These are phyloP conservation scores for Hygrocybe punicea DNA, from an alignment of 768 basidiomycete genomes.

Conservation along the genomic window DNA sequence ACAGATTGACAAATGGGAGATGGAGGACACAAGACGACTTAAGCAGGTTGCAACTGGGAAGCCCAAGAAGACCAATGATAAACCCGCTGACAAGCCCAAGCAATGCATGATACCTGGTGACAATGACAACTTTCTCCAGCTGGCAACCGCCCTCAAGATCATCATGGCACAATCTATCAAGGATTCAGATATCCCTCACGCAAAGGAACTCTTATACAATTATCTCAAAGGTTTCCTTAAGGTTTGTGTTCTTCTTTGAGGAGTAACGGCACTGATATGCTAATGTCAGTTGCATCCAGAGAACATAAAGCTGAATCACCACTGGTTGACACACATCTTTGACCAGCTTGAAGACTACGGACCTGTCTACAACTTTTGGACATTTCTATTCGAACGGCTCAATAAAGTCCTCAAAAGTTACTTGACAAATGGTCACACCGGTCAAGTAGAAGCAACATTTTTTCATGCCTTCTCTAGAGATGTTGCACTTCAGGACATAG, in stretches of 20 bases:
- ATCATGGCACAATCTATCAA: slow-evolving; percentile 11
- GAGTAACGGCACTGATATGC: slow-evolving; percentile 12
- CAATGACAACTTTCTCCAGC: slow-evolving; percentile 15
- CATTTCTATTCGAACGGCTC: slow-evolving; percentile 30
- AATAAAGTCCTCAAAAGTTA: slow-evolving; percentile 38
- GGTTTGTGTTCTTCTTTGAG: slow-evolving; percentile 3
- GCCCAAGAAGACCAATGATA: neutral
- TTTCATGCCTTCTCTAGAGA: neutral
- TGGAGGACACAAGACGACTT: neutral
- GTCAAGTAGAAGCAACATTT: slow-evolving; percentile 2
- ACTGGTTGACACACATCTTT: slow-evolving; percentile 33
- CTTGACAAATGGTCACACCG: slow-evolving; percentile 31
- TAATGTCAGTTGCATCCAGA: slow-evolving; percentile 9
- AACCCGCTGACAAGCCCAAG: neutral
- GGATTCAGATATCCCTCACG: no score
- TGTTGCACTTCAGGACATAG: neutral
- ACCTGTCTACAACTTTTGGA: no score
- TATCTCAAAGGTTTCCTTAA: slow-evolving; percentile 5
- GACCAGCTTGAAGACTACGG: slow-evolving; percentile 26
- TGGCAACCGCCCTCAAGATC: slow-evolving; percentile 20
- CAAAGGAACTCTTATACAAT: slow-evolving; percentile 1
- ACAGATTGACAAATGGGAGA: neutral
- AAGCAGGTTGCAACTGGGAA: neutral
- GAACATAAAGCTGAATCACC: slow-evolving; percentile 36
- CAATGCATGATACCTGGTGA: slow-evolving; percentile 13